Percentiles rank a stretch among this genome's conserved stretches.
These are phyloP conservation scores for Pelargonium myrrhifolium DNA, from an alignment of 441 rosid genomes.

Conservation along the genomic window DNA sequence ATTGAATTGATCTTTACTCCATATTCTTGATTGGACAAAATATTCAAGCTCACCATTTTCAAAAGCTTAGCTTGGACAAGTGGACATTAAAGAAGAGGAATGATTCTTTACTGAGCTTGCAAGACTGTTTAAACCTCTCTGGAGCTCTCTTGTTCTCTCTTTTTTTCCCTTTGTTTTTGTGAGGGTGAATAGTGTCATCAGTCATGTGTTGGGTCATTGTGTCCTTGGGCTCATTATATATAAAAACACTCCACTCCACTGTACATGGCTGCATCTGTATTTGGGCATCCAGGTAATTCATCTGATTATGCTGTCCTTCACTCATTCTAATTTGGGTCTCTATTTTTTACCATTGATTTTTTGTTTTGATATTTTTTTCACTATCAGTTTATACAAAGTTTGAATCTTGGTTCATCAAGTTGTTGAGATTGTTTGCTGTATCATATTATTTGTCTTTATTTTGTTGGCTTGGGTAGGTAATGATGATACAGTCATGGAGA, in stretches of 20 bases:
- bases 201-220: not conserved
- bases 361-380: not conserved
- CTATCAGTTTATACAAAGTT: not conserved
- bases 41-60: not conserved
- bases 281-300: not conserved
- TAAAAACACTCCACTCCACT: conserved; percentile 1
- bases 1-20: not conserved
- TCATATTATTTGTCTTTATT: too few relatives aligned
- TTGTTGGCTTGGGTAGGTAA: not conserved
- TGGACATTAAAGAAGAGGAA: conserved; percentile 13
- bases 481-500: not conserved
- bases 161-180: not conserved
- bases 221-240: not conserved
- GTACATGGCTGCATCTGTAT: not conserved
- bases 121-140: conserved; percentile 23
- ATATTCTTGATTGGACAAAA: not conserved
- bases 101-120: conserved; percentile 39
- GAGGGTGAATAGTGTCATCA: not conserved
- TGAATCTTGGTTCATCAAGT: not conserved
- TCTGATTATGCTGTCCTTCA: not conserved
- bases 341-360: not conserved
- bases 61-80: not conserved
- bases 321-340: not conserved
- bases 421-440: not conserved
- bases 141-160: conserved; percentile 3